Evolutionary conservation across 768 basidiomycete species (phyloP).

Genomic region (Ramaria sp.): DNA sequence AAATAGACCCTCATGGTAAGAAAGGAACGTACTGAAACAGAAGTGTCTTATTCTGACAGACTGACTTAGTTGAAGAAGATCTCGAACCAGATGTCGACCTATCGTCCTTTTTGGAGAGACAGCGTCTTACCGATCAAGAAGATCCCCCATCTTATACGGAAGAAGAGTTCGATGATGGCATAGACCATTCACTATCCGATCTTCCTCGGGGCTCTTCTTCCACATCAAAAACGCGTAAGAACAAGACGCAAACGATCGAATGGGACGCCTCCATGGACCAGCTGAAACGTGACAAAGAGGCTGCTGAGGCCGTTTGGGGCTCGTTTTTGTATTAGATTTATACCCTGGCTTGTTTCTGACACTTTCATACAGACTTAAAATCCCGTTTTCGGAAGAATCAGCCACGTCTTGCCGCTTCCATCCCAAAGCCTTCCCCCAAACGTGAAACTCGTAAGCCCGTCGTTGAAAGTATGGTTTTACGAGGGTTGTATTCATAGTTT

Average conservation of each 20-base stretch:
- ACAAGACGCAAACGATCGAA: conserved; percentile 48
- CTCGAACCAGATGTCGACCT: conserved; percentile 70
- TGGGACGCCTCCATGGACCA: conserved; percentile 62
- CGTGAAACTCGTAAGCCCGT: neutral
- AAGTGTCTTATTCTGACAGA: neutral
- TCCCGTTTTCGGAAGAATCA: conserved; percentile 31
- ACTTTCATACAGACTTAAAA: conserved; percentile 39
- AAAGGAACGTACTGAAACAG: neutral
- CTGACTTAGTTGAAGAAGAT: conserved; percentile 10
- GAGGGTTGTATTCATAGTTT: neutral
- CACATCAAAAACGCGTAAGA: conserved; percentile 36
- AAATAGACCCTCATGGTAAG: conserved; percentile 62
- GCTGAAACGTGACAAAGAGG: conserved; percentile 57
- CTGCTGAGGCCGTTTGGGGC: conserved; percentile 73
- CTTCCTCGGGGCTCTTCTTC: conserved; percentile 27
- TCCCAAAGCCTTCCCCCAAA: conserved; percentile 13
- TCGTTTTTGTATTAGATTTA: conserved; percentile 9
- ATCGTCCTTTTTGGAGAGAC: conserved; percentile 52
- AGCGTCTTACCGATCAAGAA: conserved; percentile 23
- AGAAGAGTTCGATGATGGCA: conserved; percentile 38
- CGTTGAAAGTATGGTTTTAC: neutral
- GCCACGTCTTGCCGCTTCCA: neutral
- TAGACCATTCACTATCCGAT: conserved; percentile 49
- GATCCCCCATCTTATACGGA: conserved; percentile 10
- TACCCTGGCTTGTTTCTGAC: neutral